phyloP scores from a whole-genome alignment of 2,329 filamentous ascomycete genomes.

The Fusarium sulawesiense region DNA sequence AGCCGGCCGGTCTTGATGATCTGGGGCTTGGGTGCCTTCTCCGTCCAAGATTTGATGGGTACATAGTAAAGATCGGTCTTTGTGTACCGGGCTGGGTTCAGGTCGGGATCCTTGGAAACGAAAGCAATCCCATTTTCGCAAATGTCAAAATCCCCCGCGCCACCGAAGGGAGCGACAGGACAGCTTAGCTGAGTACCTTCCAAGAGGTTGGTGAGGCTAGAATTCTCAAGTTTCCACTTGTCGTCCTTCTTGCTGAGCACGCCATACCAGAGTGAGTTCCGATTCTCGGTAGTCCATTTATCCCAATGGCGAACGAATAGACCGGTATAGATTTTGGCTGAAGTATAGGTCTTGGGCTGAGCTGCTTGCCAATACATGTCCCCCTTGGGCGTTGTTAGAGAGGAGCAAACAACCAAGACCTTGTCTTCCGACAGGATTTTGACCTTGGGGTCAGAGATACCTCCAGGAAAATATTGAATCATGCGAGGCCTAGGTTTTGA shows the following conservation, averaged over 20 bases:
- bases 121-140: slow-evolving; percentile 74
- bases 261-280: slow-evolving; percentile 79
- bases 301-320: slow-evolving; percentile 90
- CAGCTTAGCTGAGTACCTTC: slow-evolving; percentile 68
- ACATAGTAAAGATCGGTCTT: slow-evolving; percentile 85
- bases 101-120: slow-evolving; percentile 77
- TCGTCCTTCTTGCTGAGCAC: slow-evolving; percentile 62
- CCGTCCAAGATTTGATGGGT: slow-evolving; percentile 70
- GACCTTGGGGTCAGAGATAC: slow-evolving; percentile 69
- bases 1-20: slow-evolving; percentile 66
- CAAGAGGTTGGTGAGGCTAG: slow-evolving; percentile 72
- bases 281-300: slow-evolving; percentile 75
- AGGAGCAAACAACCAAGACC: slow-evolving; percentile 69
- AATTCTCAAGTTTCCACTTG: slow-evolving; percentile 56
- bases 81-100: slow-evolving; percentile 79
- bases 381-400: slow-evolving; percentile 74
- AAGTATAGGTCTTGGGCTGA: slow-evolving; percentile 69
- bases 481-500: slow-evolving; percentile 50
- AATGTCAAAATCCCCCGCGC: slow-evolving; percentile 83
- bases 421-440: slow-evolving; percentile 62
- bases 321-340: slow-evolving; percentile 77
- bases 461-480: slow-evolving; percentile 62
- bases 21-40: slow-evolving; percentile 63
- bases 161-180: slow-evolving; percentile 83
- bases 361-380: slow-evolving; percentile 74